Percentiles rank a stretch among this genome's conserved stretches.
These are phyloP conservation scores for Lactarius quietus DNA, from an alignment of 768 basidiomycete genomes.

Conservation along the genomic window DNA sequence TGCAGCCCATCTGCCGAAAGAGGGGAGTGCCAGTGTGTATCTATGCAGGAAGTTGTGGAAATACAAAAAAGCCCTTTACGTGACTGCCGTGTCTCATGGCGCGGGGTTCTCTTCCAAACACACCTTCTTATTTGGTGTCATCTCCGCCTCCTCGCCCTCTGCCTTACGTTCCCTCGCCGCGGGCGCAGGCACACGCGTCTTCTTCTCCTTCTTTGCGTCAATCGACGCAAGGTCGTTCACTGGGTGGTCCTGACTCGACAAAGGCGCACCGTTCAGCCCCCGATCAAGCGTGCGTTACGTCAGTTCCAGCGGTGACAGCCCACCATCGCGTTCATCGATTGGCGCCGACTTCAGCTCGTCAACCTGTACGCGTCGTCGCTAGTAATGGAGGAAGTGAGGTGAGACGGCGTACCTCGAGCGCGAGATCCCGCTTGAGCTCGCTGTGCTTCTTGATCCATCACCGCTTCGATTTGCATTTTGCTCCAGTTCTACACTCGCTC, in stretches of 20 bases:
- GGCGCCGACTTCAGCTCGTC: constrained; percentile 88
- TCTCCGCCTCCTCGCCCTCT: constrained; percentile 50
- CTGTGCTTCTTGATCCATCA: constrained; percentile 78
- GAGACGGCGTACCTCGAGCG: constrained; percentile 62
- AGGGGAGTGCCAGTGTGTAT: too few relatives aligned
- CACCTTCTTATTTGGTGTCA: constrained; percentile 60
- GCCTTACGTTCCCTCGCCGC: constrained; percentile 63
- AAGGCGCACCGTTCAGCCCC: constrained; percentile 52
- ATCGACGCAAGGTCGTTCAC: constrained; percentile 84
- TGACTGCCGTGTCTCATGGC: constrained; percentile 27
- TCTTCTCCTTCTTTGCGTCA: constrained; percentile 86
- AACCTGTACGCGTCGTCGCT: constrained; percentile 48
- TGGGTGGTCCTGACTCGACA: constrained; percentile 34
- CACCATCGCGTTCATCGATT: constrained; percentile 42
- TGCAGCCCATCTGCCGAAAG: too few relatives aligned
- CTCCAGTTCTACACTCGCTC: constrained; percentile 65
- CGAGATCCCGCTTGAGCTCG: constrained; percentile 75
- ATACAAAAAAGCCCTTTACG: too few relatives aligned
- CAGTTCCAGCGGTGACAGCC: constrained; percentile 58
- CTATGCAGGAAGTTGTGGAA: too few relatives aligned
- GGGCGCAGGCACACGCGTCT: constrained; percentile 28
- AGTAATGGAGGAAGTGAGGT: too few relatives aligned
- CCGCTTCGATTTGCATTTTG: constrained; percentile 69
- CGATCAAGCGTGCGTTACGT: constrained; percentile 68
- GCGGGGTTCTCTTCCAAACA: constrained; percentile 44